phyloP scores from a whole-genome alignment of 2,329 filamentous ascomycete genomes.

The Tolypocladium capitatum region DNA sequence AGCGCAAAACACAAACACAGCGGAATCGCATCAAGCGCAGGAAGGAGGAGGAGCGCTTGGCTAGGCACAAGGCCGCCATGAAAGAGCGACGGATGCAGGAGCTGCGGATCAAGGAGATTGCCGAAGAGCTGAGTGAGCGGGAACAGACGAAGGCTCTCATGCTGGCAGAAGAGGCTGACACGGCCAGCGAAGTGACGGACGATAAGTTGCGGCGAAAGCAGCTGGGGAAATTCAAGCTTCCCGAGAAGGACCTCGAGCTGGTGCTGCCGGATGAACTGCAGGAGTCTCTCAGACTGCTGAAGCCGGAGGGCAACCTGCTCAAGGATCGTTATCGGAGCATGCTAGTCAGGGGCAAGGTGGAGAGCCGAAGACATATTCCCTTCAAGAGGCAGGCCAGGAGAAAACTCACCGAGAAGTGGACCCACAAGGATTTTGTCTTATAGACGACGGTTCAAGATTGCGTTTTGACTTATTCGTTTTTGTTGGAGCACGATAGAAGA shows the following conservation, averaged over 20 bases:
- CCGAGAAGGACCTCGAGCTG: slow-evolving; percentile 68
- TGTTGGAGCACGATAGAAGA: not conserved
- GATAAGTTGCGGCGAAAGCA: slow-evolving; percentile 54
- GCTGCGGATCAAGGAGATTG: slow-evolving; percentile 57
- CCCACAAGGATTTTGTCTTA: slow-evolving; percentile 74
- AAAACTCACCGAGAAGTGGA: slow-evolving; percentile 89
- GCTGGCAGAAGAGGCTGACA: slow-evolving; percentile 30
- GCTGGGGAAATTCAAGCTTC: slow-evolving; percentile 61
- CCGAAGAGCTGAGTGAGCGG: slow-evolving; percentile 45
- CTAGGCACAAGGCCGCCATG: slow-evolving; percentile 62
- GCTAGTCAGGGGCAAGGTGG: slow-evolving; percentile 78
- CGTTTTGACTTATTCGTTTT: not conserved
- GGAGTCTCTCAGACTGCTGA: slow-evolving; percentile 66
- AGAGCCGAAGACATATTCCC: slow-evolving; percentile 63
- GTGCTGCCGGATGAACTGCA: slow-evolving; percentile 73
- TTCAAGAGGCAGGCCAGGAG: slow-evolving; percentile 74
- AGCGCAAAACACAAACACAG: slow-evolving; percentile 76
- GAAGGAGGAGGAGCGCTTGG: slow-evolving; percentile 71
- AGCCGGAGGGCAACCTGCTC: slow-evolving; percentile 90
- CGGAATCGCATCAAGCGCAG: slow-evolving; percentile 78
- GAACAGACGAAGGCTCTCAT: slow-evolving; percentile 35
- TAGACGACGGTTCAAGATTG: not conserved
- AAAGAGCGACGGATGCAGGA: slow-evolving; percentile 62
- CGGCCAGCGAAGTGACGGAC: slow-evolving; percentile 45
- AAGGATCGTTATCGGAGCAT: slow-evolving; percentile 85